Conservation (phyloP, 371 early-diverging fungal genomes). For the Conidiobolus incongruus region DNA sequence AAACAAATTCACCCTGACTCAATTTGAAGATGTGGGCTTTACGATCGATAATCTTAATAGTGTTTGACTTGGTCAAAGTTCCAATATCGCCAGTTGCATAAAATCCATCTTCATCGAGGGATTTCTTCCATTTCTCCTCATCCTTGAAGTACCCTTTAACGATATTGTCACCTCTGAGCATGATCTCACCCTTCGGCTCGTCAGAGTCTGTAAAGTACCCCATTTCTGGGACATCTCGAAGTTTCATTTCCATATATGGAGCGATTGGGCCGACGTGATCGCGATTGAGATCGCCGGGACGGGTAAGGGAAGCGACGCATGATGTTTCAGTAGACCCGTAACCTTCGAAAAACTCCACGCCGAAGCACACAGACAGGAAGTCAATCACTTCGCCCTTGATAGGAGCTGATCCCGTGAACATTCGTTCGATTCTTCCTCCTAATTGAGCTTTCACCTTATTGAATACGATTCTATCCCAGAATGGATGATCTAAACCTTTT, state of each 20-base stretch:
- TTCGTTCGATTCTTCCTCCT: conserved; percentile 42
- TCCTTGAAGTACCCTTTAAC: conserved; percentile 74
- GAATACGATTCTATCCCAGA: conserved; percentile 68
- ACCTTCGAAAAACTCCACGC: conserved; percentile 28
- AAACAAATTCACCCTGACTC: conserved; percentile 88
- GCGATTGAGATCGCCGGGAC: conserved; percentile 17
- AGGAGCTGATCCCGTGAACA: conserved; percentile 51
- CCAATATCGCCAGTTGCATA: conserved; percentile 81
- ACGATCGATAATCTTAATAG: conserved; percentile 68
- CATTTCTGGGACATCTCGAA: conserved; percentile 85
- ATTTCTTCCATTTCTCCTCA: conserved; percentile 54
- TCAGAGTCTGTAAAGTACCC: conserved; percentile 55
- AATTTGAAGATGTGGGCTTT: conserved; percentile 96
- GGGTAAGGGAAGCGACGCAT: conserved; percentile 29
- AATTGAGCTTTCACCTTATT: conserved; percentile 38
- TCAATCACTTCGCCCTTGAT: conserved; percentile 37
- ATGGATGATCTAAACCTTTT: conserved; percentile 22
- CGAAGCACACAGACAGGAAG: conserved; percentile 28
- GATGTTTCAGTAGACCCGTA: conserved; percentile 83
- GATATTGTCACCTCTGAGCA: conserved; percentile 58
- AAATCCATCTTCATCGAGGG: conserved; percentile 78
- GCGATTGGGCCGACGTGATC: conserved; percentile 46
- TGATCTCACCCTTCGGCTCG: conserved; percentile 74
- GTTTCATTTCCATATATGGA: conserved; percentile 50
- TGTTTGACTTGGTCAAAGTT: conserved; percentile 25